Conservation (phyloP, 345 rosid species). For the Melaleuca quinquenervia region DNA sequence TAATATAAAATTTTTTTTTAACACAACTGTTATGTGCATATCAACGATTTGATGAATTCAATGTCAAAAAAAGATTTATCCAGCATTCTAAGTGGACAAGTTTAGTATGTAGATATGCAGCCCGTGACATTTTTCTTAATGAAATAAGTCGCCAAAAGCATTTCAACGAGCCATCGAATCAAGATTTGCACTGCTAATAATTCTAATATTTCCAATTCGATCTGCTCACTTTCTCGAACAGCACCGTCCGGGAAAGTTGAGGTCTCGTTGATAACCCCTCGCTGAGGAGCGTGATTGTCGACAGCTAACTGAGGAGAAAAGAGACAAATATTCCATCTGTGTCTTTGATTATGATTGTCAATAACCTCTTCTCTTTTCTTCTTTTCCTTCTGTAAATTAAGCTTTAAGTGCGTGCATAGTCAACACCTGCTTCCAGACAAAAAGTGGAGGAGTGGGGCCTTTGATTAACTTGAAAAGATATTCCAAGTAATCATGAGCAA, state of each 20-base stretch:
- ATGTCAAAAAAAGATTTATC: neutral
- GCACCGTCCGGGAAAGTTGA: neutral
- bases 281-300: neutral
- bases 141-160: neutral
- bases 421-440: conserved; percentile 43
- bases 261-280: neutral
- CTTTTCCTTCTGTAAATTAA: neutral
- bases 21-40: rapidly evolving
- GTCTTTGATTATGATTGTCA: neutral
- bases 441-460: conserved; percentile 23
- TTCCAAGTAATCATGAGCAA: conserved; percentile 24
- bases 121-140: neutral
- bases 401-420: conserved; percentile 1
- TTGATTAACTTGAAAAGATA: conserved; percentile 17
- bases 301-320: neutral
- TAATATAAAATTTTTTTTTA: neutral
- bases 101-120: neutral
- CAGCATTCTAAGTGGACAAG: neutral
- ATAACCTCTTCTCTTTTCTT: neutral
- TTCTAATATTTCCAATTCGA: neutral
- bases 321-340: neutral
- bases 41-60: neutral
- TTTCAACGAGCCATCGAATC: neutral
- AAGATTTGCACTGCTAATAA: neutral
- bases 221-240: neutral